Base-by-base conservation (phyloP, 169 alveolate species). In the Plasmodium vivax region DNA sequence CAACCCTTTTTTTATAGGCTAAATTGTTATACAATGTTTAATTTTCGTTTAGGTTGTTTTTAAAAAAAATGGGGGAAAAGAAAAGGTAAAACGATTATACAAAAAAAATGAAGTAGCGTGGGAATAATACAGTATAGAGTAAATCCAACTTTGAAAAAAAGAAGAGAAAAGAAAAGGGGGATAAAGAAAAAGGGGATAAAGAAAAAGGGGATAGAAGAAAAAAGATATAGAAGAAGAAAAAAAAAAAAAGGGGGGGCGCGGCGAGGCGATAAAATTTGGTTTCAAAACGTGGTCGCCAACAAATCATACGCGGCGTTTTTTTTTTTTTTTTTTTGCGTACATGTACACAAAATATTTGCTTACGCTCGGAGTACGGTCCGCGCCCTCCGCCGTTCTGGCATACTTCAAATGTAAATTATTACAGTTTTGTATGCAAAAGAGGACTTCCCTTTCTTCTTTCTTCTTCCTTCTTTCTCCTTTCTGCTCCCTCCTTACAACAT, bases 401-500 rank as follows among this genome's bases (percentile, higher is more conserved):
- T 75, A 75, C 32, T 19, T 32, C 36, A 75, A 32, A n/a, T 32
- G 43, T 38, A 32, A 32, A 75, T 38, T n/a, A 27, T 16, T n/a
- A n/a, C 23, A 75, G 12, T 75, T 75, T 38, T 34, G 47, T 75
- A 23, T 23, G 56, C 23, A 16, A 32, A 75, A 75, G 43, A 2
- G n/a, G 56, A 16, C 58, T 47, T 47, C 19, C 19, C 58, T 12
- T 47, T 47, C 19, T 47, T 19, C 12, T 47, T 47, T 0, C 12
- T 41, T 41, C 0, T 41, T 41, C n/a, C n/a, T 47, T 0, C 19
- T 47, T 12, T 47, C 58, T 47, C 19, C 54, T 43, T 36, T 36
- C 62, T 32, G n/a, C n/a, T n/a, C n/a, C 9, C n/a, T 85, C 27
- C 38, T 85, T 68, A 85, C 80, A 85, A 85, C 85, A 77, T 75